Percentiles rank a stretch among this genome's conserved stretches.
Conservation (phyloP, 441 rosid genomes). For the Adansonia gregorii region DNA sequence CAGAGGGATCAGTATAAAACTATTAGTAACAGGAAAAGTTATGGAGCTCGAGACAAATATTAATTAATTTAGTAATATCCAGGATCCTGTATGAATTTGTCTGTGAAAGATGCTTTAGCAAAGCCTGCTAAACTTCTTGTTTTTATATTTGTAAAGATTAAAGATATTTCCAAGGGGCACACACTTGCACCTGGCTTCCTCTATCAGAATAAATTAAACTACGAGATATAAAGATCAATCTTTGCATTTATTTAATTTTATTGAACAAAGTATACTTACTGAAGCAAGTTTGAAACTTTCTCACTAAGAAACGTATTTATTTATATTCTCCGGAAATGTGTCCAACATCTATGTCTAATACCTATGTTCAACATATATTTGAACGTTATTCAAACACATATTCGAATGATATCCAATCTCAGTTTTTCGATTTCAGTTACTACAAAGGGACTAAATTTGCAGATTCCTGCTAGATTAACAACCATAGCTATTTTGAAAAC, state of each 20-base stretch:
- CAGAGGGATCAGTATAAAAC: neutral
- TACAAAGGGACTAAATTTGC: neutral
- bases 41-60: neutral
- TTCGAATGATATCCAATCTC: neutral
- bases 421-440: neutral
- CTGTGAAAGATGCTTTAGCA: conserved; percentile 27
- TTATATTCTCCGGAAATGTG: neutral
- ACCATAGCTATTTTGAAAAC: too few species aligned
- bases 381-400: too few species aligned
- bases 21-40: neutral
- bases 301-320: neutral
- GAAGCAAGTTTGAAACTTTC: neutral
- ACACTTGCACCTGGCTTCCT: conserved; percentile 1
- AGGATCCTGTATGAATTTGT: neutral
- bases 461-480: neutral
- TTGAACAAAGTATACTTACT: neutral
- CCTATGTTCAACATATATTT: too few species aligned
- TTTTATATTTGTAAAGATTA: neutral
- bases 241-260: neutral
- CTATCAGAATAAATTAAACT: conserved; percentile 2
- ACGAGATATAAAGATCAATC: neutral
- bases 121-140: conserved; percentile 18
- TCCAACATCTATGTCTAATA: too few species aligned
- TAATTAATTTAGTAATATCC: neutral
- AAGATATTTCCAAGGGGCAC: conserved; percentile 1